Evolutionary conservation across 768 basidiomycete species (phyloP).

Genomic region (Lactifluus hygrophoroides): DNA sequence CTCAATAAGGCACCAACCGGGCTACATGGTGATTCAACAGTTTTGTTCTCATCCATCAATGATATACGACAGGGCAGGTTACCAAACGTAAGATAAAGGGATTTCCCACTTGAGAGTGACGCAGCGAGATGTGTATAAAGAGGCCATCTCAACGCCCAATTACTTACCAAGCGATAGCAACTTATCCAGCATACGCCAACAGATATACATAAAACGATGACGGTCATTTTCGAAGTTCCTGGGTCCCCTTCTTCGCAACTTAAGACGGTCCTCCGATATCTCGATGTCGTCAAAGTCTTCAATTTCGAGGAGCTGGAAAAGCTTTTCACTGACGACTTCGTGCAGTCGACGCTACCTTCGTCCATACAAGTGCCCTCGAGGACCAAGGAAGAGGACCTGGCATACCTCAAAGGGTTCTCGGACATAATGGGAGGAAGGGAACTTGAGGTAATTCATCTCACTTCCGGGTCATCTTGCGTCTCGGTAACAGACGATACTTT

Average conservation of each 20-base stretch:
- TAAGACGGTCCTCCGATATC: neutral
- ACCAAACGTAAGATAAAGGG: neutral
- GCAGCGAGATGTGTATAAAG: too few relatives aligned
- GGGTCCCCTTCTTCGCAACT: neutral
- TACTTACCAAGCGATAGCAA: neutral
- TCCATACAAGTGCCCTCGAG: neutral
- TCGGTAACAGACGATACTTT: neutral
- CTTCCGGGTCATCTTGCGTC: neutral
- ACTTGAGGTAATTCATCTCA: neutral
- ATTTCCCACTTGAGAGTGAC: neutral
- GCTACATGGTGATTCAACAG: neutral
- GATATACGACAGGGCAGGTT: too few relatives aligned
- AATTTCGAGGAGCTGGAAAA: neutral
- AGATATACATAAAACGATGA: neutral
- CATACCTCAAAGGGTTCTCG: neutral
- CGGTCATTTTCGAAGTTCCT: neutral
- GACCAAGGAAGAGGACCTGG: constrained; percentile 5
- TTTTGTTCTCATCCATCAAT: neutral
- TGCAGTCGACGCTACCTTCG: neutral
- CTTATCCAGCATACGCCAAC: neutral
- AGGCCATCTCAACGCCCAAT: neutral
- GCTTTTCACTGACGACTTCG: constrained; percentile 5
- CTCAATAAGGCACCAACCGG: neutral
- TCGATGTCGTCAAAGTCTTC: neutral
- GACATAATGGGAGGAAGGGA: neutral